phyloP scores from a whole-genome alignment of 2,329 filamentous ascomycete species.

The Sporothrix variecibatus region DNA sequence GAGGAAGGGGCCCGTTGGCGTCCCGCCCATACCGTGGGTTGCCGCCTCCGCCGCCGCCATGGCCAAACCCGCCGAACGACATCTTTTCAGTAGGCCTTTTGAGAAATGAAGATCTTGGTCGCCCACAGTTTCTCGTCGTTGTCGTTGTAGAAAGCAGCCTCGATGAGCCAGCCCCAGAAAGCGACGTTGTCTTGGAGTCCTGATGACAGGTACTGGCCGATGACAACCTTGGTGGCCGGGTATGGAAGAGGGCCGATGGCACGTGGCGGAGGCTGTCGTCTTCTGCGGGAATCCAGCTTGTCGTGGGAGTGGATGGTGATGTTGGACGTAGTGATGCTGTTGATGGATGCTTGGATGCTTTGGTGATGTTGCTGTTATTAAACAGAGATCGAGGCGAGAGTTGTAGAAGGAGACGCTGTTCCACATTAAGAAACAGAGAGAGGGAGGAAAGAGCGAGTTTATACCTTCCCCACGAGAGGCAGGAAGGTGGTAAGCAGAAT shows the following conservation, averaged over 20 bases:
- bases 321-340: background rate
- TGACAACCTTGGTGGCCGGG: slow-evolving; percentile 49
- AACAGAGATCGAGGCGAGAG: background rate
- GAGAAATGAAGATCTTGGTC: slow-evolving; percentile 45
- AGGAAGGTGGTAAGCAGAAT: background rate
- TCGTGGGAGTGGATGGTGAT: background rate
- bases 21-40: slow-evolving; percentile 34
- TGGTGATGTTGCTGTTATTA: background rate
- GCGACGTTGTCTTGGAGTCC: slow-evolving; percentile 33
- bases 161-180: slow-evolving; percentile 50
- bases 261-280: background rate
- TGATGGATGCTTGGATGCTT: background rate
- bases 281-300: slow-evolving; percentile 22
- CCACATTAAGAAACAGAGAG: background rate
- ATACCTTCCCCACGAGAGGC: background rate
- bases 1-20: slow-evolving; percentile 22
- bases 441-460: background rate
- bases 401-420: background rate
- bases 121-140: slow-evolving; percentile 48
- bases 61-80: slow-evolving; percentile 21
- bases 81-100: slow-evolving; percentile 6
- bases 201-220: slow-evolving; percentile 46
- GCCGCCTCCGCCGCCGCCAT: slow-evolving; percentile 29
- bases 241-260: slow-evolving; percentile 39
- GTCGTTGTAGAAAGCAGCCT: slow-evolving; percentile 51